These are phyloP conservation scores for Malus asiatica DNA, from an alignment of 306 rosid genomes.

Conservation along the genomic window DNA sequence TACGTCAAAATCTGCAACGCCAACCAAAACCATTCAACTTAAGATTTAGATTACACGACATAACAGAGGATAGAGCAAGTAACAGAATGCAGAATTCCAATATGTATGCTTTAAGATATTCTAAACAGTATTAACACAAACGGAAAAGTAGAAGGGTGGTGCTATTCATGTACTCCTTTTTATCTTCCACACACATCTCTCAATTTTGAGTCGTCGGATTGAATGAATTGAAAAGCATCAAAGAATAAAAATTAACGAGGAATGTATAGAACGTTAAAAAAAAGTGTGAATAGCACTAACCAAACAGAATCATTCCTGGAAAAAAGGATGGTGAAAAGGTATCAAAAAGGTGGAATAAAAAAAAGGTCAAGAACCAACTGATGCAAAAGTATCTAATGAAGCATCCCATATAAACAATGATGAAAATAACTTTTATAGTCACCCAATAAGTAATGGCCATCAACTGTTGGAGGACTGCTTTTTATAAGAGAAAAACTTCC, in stretches of 20 bases:
- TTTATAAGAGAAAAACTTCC: too few relatives aligned
- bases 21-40: constrained; percentile 4
- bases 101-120: too few relatives aligned
- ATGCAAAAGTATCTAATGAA: neutral
- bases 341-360: constrained; percentile 1
- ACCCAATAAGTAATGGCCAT: neutral
- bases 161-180: too few relatives aligned
- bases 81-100: neutral
- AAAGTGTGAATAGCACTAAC: too few relatives aligned
- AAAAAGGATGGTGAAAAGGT: constrained; percentile 18
- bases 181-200: too few relatives aligned
- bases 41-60: neutral
- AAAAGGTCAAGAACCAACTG: constrained; percentile 9
- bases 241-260: fast-evolving
- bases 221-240: too few relatives aligned
- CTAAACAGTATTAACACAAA: too few relatives aligned
- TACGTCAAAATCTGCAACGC: constrained; percentile 57
- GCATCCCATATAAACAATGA: neutral
- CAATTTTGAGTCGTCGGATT: too few relatives aligned
- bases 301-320: neutral
- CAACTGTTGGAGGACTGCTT: neutral
- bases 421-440: neutral
- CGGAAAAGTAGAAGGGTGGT: neutral
- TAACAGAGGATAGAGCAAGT: neutral
- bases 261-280: too few relatives aligned